These are phyloP conservation scores for Aspergillus pseudonomiae DNA, from an alignment of 2,329 filamentous ascomycete genomes.

Conservation along the genomic window DNA sequence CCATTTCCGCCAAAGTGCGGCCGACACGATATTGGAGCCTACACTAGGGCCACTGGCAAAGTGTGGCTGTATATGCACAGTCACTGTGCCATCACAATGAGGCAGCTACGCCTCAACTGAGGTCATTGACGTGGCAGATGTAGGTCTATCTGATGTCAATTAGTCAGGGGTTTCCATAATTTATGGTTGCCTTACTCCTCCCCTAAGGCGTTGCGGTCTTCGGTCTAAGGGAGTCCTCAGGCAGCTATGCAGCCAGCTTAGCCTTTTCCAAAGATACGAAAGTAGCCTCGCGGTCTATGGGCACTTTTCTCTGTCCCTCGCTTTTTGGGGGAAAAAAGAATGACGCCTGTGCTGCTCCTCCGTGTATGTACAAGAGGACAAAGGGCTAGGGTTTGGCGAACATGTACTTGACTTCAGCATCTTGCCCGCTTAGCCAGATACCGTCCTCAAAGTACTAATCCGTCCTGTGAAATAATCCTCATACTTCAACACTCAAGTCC, in stretches of 20 bases:
- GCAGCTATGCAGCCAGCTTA: background rate
- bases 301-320: background rate
- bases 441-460: background rate
- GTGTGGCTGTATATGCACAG: slow-evolving; percentile 16
- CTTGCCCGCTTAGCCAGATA: background rate
- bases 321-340: background rate
- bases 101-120: slow-evolving; percentile 12
- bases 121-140: slow-evolving; percentile 24
- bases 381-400: background rate
- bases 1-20: slow-evolving; percentile 3
- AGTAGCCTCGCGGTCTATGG: background rate
- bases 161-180: background rate
- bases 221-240: background rate
- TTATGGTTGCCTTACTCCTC: background rate
- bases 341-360: background rate
- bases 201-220: background rate
- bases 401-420: background rate
- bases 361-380: background rate
- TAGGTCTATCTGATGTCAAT: slow-evolving; percentile 6
- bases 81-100: slow-evolving; percentile 19
- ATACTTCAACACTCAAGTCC: background rate
- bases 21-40: slow-evolving; percentile 6
- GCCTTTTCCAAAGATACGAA: background rate
- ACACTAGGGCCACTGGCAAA: slow-evolving; percentile 1
- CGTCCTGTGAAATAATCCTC: background rate